These are phyloP conservation scores for Forsythia suspensa DNA, from an alignment of 257 asterid species.

Conservation along the genomic window DNA sequence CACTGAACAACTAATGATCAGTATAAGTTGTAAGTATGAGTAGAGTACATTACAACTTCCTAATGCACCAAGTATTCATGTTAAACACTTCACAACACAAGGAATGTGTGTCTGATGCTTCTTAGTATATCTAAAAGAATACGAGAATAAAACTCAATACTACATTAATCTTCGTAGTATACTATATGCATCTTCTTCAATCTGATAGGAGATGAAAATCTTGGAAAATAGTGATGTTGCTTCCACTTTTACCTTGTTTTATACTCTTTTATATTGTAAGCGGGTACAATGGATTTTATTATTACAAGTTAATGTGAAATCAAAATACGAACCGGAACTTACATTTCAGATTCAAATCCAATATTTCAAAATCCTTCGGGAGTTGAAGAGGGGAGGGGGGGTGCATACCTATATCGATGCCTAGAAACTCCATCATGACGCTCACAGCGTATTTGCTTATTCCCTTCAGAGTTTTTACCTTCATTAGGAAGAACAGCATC, in stretches of 20 bases:
- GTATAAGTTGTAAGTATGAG: neutral
- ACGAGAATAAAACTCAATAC: neutral
- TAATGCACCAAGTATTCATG: too few species aligned
- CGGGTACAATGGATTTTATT: neutral
- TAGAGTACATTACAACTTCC: neutral
- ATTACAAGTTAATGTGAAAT: neutral
- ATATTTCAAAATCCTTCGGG: conserved; percentile 99
- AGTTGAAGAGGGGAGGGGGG: conserved; percentile 62
- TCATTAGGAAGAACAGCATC: too few species aligned
- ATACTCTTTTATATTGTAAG: neutral
- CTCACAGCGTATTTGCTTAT: too few species aligned
- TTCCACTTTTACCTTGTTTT: neutral
- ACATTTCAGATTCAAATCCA: conserved; percentile 89
- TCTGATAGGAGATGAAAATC: neutral
- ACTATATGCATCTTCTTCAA: too few species aligned
- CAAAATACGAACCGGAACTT: conserved; percentile 19
- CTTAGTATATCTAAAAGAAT: too few species aligned
- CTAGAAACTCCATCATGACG: too few species aligned
- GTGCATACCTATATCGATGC: too few species aligned
- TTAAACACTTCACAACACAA: too few species aligned
- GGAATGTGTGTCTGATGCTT: too few species aligned
- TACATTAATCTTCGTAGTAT: neutral
- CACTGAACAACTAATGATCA: neutral
- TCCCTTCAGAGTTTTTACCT: too few species aligned
- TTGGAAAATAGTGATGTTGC: neutral